These are phyloP conservation scores for Marchantia polymorpha DNA, from an alignment of 225 moss, liverwort and hornwort species.

Conservation along the genomic window DNA sequence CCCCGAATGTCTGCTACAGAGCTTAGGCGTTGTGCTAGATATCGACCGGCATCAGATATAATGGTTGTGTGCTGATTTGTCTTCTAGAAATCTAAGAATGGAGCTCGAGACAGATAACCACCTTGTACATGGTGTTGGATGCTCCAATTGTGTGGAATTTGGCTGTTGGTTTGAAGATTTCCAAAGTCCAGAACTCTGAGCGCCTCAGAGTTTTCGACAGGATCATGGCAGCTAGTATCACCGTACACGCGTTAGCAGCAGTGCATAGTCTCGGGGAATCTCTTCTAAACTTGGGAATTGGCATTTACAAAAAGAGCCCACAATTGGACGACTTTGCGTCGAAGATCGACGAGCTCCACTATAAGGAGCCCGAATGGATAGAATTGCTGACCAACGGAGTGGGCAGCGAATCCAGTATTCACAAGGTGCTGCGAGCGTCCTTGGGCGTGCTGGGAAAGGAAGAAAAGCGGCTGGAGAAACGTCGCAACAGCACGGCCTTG, in stretches of 20 bases:
- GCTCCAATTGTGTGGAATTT: not conserved
- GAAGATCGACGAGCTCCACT: conserved; percentile 17
- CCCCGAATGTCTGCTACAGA: not conserved
- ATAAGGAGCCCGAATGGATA: conserved; percentile 17
- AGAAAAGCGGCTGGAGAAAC: conserved; percentile 4
- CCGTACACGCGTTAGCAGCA: conserved; percentile 5
- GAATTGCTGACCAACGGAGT: conserved; percentile 14
- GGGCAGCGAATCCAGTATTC: conserved; percentile 9
- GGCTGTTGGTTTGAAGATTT: not conserved
- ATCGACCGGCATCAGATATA: not conserved
- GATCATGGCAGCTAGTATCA: not conserved
- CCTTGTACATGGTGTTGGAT: not conserved
- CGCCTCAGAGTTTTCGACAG: not conserved
- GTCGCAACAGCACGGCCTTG: not conserved
- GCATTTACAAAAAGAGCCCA: conserved; percentile 6
- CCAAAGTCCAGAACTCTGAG: not conserved
- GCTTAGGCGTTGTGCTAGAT: not conserved
- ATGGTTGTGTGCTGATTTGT: not conserved
- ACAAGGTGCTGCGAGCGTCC: not conserved
- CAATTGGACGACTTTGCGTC: conserved; percentile 20
- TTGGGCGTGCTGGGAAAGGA: conserved; percentile 4
- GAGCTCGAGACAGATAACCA: not conserved
- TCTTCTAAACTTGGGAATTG: conserved; percentile 11
- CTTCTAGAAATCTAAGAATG: not conserved
- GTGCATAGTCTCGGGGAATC: conserved; percentile 5